Evolutionary conservation across 768 basidiomycete species (phyloP), one percentile per base, ranked within the genome.

Genomic region (Suillus bovinus): DNA sequence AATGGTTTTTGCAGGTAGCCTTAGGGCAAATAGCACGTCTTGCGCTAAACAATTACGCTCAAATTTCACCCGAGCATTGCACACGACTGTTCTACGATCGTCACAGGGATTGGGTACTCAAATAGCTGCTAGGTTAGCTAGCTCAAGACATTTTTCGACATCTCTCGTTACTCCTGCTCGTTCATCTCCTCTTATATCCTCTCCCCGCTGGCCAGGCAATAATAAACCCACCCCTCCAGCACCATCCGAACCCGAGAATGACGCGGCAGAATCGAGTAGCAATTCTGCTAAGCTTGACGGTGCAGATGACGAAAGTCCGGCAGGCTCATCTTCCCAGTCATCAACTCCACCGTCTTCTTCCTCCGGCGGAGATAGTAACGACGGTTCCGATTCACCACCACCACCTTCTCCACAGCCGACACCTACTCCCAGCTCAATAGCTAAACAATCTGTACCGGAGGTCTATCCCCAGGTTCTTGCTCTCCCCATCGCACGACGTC

Each of bases 381-480:
- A 83, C 58, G 69, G 71, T 13, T 68, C 74, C 6, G 78, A 79
- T 56, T 76, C 83, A 27, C 68, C 76, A 2, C 66, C 81, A 9
- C 80, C 82, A 22, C 61, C 77, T 41, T 70, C 77, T 41, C 70
- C 82, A 8, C 67, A 79, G 38, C 67, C 67, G 10, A 70, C 78
- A 24, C 74, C 71, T 31, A 71, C 78, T 1, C 74, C 77, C 6
- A 81, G 82, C 34, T 81, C 89, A 24, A 89, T 93, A 67, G 88
- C 93, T 5, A 93, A 92, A 67, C 92, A 91, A 62, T 88, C 90
- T 17, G 88, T 97, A 5, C 95, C 96, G 1, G 93, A 94, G 74
- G 71, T 86, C 62, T 98, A 98, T 75, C 96, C 96, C 1, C 93
- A 96, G 72, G 89, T 98, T 47, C 84, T 99, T 31, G 96, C 96